phyloP scores from a whole-genome alignment of 345 rosid genomes.

The Lepidium africanum region DNA sequence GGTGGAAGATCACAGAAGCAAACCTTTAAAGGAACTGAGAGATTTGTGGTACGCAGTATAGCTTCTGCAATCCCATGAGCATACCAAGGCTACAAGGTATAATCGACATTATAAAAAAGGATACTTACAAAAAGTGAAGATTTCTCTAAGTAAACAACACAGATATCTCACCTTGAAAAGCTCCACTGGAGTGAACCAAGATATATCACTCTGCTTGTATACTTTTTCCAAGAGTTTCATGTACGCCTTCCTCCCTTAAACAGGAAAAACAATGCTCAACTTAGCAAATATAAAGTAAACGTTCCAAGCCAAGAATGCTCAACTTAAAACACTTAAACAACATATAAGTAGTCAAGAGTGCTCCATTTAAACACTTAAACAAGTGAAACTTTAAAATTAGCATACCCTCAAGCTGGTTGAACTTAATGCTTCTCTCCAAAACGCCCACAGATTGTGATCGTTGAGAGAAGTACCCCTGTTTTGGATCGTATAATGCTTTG shows the following conservation, averaged over 20 bases:
- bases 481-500: slow-evolving; percentile 62
- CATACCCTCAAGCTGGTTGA: slow-evolving; percentile 71
- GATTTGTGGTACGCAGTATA: slow-evolving; percentile 78
- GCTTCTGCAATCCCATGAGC: slow-evolving; percentile 98
- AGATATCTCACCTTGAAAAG: slow-evolving; percentile 66
- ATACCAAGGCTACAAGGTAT: slow-evolving; percentile 80
- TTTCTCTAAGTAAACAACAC: not conserved
- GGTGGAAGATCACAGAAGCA: slow-evolving; percentile 3
- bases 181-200: slow-evolving; percentile 99
- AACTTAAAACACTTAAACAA: no score
- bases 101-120: not conserved
- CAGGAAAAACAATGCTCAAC: not conserved
- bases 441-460: slow-evolving; percentile 74
- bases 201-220: slow-evolving; percentile 76
- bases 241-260: slow-evolving; percentile 78
- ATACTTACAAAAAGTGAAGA: not conserved
- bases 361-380: not conserved
- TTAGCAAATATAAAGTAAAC: not conserved
- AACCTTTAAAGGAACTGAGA: slow-evolving; percentile 84
- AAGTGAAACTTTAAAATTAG: not conserved
- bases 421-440: slow-evolving; percentile 72
- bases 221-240: slow-evolving; percentile 73
- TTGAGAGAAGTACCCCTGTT: slow-evolving; percentile 87
- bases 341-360: no score
- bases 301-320: not conserved